These are phyloP conservation scores for Kodamaea laetipori DNA, from an alignment of 805 yeast species.

Conservation along the genomic window DNA sequence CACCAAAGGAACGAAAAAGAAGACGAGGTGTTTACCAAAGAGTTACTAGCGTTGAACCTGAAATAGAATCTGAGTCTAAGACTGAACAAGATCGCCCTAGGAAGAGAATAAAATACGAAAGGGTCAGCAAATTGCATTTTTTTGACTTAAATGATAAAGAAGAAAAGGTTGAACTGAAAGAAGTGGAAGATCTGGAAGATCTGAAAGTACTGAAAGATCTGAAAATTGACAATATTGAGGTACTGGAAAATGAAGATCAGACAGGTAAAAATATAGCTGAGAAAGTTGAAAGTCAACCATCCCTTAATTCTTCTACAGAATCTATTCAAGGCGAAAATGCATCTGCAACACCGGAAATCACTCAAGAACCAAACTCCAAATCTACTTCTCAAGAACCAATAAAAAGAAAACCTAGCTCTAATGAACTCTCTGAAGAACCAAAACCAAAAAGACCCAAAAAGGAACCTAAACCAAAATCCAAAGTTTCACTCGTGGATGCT, in stretches of 20 bases:
- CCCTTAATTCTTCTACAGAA: background rate
- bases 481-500: constrained; percentile 32
- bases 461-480: constrained; percentile 10
- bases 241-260: too few species aligned
- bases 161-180: background rate
- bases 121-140: constrained; percentile 36
- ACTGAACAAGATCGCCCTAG: constrained; percentile 6
- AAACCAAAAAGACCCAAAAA: background rate
- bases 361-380: background rate
- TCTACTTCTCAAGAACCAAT: background rate
- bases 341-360: background rate
- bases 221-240: too few species aligned
- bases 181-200: background rate
- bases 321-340: background rate
- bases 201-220: too few species aligned
- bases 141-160: constrained; percentile 26
- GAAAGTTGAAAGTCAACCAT: background rate
- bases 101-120: constrained; percentile 32
- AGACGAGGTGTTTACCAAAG: constrained; percentile 9
- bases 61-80: background rate
- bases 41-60: constrained; percentile 4
- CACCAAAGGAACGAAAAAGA: background rate
- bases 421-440: background rate
- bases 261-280: too few species aligned
- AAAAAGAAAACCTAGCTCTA: background rate